Evolutionary conservation across 805 yeast species (phyloP), one percentile per base, ranked within the genome.

Genomic region (Vanderwaltozyma tropicalis): DNA sequence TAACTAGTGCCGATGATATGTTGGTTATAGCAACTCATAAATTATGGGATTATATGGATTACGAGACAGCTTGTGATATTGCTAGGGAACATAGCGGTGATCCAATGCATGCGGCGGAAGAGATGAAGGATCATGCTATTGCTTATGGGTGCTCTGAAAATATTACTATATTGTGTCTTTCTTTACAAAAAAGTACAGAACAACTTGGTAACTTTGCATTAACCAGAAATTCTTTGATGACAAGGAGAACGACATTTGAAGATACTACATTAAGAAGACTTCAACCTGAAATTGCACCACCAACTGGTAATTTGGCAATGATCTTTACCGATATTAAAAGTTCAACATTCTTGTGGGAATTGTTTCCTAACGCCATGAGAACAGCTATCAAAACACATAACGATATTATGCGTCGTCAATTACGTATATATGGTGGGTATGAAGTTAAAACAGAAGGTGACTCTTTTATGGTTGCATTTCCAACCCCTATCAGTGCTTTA

Each of bases 391-490:
- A 87, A 61, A 81, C 85, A 4, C 99, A 92, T 61, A 92, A 92
- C 55, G 74, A 84, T 17, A 74, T 92, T 22, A 92, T 92, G 98
- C 76, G 99, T 53, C 74, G 97, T 35, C 94, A 86, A 48, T 64
- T 92, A 44, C 73, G 96, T 48, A 79, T 88, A 34, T 85, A 84
- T 54, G 96, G 97, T 26, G 99, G 98, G 2, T 92, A 92, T 57
- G 99, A 92, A 59, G 98, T 92, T 20, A 92, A 92, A 58, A 92
- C 96, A 2, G 99, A 92, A 75, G 99, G 99, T 55, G 99, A 92
- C 68, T 95, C 98, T 0, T 92, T 92, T 50, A 88, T 92, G 85
- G 96, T 92, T 12, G 85, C 96, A 11, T 92, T 92, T 59, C 95
- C 96, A 0, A 80, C 95, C 0, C 89, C 95, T 0, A 75, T 89